Evolutionary conservation across 2,329 filamentous ascomycete species (phyloP), one percentile per base, ranked within the genome.

Genomic region (Podosphaera aphanis): DNA sequence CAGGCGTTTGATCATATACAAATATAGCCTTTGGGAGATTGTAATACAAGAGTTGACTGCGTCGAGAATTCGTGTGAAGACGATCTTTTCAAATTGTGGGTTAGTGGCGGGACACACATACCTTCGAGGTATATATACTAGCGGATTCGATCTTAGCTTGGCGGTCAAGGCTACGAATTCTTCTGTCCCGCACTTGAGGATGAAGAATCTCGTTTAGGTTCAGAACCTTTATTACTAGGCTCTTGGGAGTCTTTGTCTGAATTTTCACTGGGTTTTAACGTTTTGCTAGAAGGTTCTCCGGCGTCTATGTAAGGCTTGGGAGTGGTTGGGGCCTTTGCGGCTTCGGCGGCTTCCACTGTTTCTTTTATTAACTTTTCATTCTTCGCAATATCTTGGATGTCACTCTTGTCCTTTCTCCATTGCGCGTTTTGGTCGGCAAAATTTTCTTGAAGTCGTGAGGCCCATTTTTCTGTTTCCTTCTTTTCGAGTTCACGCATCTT

Each of bases 361-460:
- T 53, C 46, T 13, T 49, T 54, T 42, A 56, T 53, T 49, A 59
- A 58, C 52, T 69, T 66, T 46, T 76, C 73, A 49, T 73, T 66
- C 49, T 73, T 65, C 6, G 73, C 72, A 45, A 82, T 65, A 49
- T 83, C 72, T 52, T 80, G 72, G 55, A 94, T 78, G 35, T 78
- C 74, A 4, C 76, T 70, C 64, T 90, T 92, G 60, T 94, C 88
- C 61, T 86, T 79, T 58, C 92, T 82, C 84, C 86, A 93, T 59
- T 94, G 81, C 38, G 67, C 68, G 50, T 73, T 78, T 23, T 79
- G 66, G 51, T 88, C 79, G 44, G 79, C 74, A 58, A 92, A 94
- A 42, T 81, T 70, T 46, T 83, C 76, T 55, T 88, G 80, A 49
- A 90, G 75, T 63, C 83, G 83, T 58, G 83, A 77, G 53, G 77